Base-by-base conservation (phyloP, 768 basidiomycete genomes). In the Calocybe indica region DNA sequence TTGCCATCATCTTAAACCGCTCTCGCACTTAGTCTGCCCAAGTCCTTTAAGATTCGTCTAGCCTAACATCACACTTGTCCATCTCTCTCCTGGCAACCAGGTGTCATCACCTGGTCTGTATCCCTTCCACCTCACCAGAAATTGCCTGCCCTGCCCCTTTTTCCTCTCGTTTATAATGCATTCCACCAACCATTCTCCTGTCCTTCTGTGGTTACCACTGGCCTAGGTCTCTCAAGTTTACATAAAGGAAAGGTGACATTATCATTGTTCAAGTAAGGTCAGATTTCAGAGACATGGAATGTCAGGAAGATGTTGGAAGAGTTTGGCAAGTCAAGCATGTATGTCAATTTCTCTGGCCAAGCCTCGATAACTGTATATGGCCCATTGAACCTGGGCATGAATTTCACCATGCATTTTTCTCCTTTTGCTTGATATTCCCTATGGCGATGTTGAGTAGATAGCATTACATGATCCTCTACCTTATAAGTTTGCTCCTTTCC, bases 331-430 rank as follows among this genome's bases (percentile, higher is more conserved):
- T 66, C 52, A 0, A 74, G 49, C 0, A 48, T 64, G 48, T 65
- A 65, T 2, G 51, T 55, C 0, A 62, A 67, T 0, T 45, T 54
- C 5, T 52, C 54, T 0, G 51, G 49, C 22, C 54, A 6, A 5
- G 52, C 43, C 0, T 43, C 33, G 4, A 45, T 46, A 6, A 65
- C 44, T 0, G 10, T 39, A 40, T 57, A 65, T 3, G 61, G 62
- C 0, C 68, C 60, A 44, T 74, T 65, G n/a, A 49, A 70, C 0
- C 63, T 47, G 0, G 70, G 67, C 59, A 76, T 67, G 46, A 74
- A 73, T 42, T 77, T 76, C 0, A 67, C 69, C 0, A 67, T 67
- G 0, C 60, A 52, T 4, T 61, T 56, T 2, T 61, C 54, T 0
- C 63, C 66, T 12, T 52, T 46, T 1, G 56, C 13, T 33, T 60